Evolutionary conservation across 495 filamentous ascomycete species (phyloP).

Genomic region (Talaromyces adpressus): DNA sequence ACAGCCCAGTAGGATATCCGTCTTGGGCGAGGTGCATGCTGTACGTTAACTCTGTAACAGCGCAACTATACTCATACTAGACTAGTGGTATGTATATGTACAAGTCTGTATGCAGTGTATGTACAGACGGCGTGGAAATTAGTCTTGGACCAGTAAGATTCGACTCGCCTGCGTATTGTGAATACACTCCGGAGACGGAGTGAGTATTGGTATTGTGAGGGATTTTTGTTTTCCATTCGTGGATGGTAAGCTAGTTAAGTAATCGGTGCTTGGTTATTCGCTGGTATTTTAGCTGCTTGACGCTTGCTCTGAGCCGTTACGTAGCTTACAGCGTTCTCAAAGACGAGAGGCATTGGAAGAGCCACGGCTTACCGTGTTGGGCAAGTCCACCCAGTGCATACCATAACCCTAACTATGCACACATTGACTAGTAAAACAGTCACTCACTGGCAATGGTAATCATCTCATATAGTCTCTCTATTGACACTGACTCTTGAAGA

Average conservation of each 20-base stretch:
- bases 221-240: not conserved
- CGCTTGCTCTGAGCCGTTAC: too few relatives aligned
- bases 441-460: not conserved
- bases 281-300: not conserved
- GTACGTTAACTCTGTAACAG: not conserved
- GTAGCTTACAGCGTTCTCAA: too few relatives aligned
- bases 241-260: not conserved
- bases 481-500: not conserved
- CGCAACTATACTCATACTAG: not conserved
- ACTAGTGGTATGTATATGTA: not conserved
- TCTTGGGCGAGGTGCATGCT: constrained; percentile 1
- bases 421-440: not conserved
- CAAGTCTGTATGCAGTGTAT: too few relatives aligned
- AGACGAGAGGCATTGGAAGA: too few relatives aligned
- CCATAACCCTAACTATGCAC: not conserved
- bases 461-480: not conserved
- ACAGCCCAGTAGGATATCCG: not conserved
- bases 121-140: not conserved
- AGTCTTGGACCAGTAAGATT: not conserved
- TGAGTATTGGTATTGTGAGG: not conserved
- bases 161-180: not conserved
- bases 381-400: not conserved
- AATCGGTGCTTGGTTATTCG: not conserved
- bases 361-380: not conserved
- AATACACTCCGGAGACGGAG: not conserved